These are phyloP conservation scores for Isoetes engelmannii DNA, from an alignment of 83 land plant species.

Conservation along the genomic window DNA sequence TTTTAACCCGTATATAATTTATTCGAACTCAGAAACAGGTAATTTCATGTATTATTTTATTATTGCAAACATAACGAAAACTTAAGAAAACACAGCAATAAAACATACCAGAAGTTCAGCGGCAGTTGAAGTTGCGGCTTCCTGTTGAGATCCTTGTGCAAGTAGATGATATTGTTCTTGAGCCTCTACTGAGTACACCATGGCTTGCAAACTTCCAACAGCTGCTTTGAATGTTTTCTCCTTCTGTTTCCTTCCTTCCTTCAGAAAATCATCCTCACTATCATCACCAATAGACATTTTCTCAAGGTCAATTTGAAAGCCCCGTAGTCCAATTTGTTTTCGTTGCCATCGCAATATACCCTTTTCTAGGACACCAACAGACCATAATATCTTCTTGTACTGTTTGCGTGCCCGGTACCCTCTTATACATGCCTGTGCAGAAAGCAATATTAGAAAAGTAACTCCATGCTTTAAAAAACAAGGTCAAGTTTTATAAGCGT, in stretches of 20 bases:
- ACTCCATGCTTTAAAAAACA: too few species aligned
- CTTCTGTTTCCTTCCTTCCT: slow-evolving; percentile 9
- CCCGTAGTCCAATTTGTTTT: not conserved
- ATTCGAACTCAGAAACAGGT: too few species aligned
- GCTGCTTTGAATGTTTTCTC: not conserved
- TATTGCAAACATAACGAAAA: too few species aligned
- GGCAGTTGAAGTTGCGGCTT: not conserved
- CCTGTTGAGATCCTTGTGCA: not conserved
- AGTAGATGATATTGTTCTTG: not conserved
- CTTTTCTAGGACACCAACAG: not conserved
- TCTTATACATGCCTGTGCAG: not conserved
- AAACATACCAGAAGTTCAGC: too few species aligned
- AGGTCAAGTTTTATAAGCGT: too few species aligned
- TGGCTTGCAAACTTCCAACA: not conserved
- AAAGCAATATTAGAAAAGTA: not conserved
- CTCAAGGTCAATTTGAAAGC: not conserved
- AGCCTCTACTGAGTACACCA: not conserved
- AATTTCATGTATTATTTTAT: too few species aligned
- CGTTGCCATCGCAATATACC: slow-evolving; percentile 1
- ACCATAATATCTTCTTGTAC: not conserved
- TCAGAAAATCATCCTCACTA: slow-evolving; percentile 1
- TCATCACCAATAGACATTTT: not conserved
- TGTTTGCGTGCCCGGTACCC: not conserved
- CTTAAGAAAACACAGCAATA: too few species aligned
- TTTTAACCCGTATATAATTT: too few species aligned